Evolutionary conservation across 306 rosid genomes (phyloP).

Genomic region (Ziziphus jujuba): DNA sequence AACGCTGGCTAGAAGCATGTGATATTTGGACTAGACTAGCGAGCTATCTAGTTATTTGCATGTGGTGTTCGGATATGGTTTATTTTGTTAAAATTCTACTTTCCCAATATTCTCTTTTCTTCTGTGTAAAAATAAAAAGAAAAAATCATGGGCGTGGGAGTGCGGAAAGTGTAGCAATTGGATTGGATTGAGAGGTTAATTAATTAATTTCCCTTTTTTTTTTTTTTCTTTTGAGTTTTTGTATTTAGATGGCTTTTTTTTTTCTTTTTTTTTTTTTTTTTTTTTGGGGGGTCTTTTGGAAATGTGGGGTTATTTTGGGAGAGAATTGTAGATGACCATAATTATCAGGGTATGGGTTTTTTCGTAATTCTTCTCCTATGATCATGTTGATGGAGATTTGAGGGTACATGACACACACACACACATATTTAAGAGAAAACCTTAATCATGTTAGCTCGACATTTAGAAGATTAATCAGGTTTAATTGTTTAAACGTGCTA

Average conservation of each 20-base stretch:
- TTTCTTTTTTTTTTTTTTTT: too few species aligned
- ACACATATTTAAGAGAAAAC: too few species aligned
- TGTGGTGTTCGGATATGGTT: too few species aligned
- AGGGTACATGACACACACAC: too few species aligned
- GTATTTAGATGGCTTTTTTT: slow-evolving; percentile 2
- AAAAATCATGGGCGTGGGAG: slow-evolving; percentile 21
- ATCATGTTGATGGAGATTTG: slow-evolving; percentile 18
- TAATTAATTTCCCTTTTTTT: slow-evolving; percentile 15
- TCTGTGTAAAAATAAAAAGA: slow-evolving; percentile 11
- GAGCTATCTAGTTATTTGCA: too few species aligned
- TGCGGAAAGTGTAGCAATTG: slow-evolving; percentile 28
- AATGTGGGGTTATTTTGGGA: slow-evolving; percentile 26
- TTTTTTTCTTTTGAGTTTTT: background rate
- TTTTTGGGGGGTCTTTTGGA: background rate
- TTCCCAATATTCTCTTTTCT: slow-evolving; percentile 23
- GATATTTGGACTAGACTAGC: slow-evolving; percentile 4
- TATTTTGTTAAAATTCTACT: too few species aligned
- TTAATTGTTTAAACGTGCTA: too few species aligned
- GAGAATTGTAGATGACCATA: slow-evolving; percentile 49
- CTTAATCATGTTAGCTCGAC: too few species aligned
- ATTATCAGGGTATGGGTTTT: slow-evolving; percentile 11
- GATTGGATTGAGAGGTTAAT: slow-evolving; percentile 30
- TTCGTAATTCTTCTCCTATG: slow-evolving; percentile 37
- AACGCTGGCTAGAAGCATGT: slow-evolving; percentile 70
- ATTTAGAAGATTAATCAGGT: too few species aligned